Evolutionary conservation across 2,329 filamentous ascomycete genomes (phyloP), one percentile per base, ranked within the genome.

Genomic region (Trichocomaceae sp.): DNA sequence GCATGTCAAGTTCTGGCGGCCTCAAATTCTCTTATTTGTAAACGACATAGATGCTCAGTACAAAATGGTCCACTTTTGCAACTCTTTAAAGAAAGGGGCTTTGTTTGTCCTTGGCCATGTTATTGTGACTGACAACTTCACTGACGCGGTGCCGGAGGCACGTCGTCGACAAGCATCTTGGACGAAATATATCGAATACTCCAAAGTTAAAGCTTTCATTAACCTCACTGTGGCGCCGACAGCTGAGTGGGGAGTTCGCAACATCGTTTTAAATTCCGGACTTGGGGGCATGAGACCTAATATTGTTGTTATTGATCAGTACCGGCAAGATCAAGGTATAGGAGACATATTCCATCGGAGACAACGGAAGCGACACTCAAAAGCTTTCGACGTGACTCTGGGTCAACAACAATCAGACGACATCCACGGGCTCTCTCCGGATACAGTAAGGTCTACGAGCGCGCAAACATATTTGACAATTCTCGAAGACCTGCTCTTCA

Each of bases 1-100:
- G 63, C 90, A 95, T 66, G 90, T 95, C 69, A 95, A 95, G 65
- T 95, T 95, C 67, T 95, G 90, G 90, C 80, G 90, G 50, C 90
- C 90, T 0, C 90, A 95, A 60, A 91, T 95, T 44, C 81, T 95
- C 47, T 77, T 95, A 0, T 81, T 95, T 52, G 83, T 93, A 60
- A 93, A 92, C 65, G 83, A 93, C 63, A 87, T 89, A 3, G 80
- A 90, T n/a, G 81, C 80, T 5, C 88, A 93, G 66, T 90, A 87
- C 52, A 85, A 88, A 42, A 79, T 95, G 41, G 92, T 95, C 2
- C 88, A 91, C 57, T 95, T 95, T 62, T 95, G 90, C 72, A 95
- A 95, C 68, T 90, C 88, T 0, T 75, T 95, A 67, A 95, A 95
- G 68, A 95, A 95, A 64, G 90, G 90, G 0, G 85, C 84, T 0